These are phyloP conservation scores for Babesia gibsoni DNA, from an alignment of 169 alveolate genomes.

Conservation along the genomic window DNA sequence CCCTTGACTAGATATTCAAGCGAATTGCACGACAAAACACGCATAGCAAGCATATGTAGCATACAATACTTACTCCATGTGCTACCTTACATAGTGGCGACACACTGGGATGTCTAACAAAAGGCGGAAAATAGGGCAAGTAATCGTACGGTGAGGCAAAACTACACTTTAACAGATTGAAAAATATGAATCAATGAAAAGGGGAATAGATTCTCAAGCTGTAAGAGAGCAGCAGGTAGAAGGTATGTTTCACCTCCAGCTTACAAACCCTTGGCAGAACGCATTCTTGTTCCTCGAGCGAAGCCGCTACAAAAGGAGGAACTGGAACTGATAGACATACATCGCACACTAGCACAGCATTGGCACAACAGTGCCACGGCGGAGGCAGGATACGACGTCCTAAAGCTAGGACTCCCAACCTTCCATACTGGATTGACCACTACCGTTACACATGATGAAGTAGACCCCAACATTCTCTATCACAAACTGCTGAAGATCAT, in stretches of 20 bases:
- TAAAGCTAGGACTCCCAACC: constrained; percentile 16
- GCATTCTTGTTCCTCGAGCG: constrained; percentile 31
- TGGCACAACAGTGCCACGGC: constrained; percentile 31
- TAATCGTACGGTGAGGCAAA: too few relatives aligned
- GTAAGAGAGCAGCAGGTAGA: constrained; percentile 14
- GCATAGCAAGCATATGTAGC: too few relatives aligned
- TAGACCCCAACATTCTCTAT: constrained; percentile 17
- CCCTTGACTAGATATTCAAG: too few relatives aligned
- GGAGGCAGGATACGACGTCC: background rate
- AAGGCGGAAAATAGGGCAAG: too few relatives aligned
- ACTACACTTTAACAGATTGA: background rate
- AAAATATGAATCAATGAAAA: constrained; percentile 4
- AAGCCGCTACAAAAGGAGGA: constrained; percentile 39
- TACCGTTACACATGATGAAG: background rate
- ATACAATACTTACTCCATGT: too few relatives aligned
- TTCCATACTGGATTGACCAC: background rate
- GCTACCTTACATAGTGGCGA: too few relatives aligned
- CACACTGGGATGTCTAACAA: too few relatives aligned
- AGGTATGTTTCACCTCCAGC: background rate
- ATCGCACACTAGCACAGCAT: constrained; percentile 36
- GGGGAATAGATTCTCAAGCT: constrained; percentile 4
- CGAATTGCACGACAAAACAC: too few relatives aligned
- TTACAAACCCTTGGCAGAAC: constrained; percentile 3
- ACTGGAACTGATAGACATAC: constrained; percentile 34
- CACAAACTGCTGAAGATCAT: constrained; percentile 4